Evolutionary conservation across 768 basidiomycete species (phyloP).

Genomic region (Tricholoma matsutake): DNA sequence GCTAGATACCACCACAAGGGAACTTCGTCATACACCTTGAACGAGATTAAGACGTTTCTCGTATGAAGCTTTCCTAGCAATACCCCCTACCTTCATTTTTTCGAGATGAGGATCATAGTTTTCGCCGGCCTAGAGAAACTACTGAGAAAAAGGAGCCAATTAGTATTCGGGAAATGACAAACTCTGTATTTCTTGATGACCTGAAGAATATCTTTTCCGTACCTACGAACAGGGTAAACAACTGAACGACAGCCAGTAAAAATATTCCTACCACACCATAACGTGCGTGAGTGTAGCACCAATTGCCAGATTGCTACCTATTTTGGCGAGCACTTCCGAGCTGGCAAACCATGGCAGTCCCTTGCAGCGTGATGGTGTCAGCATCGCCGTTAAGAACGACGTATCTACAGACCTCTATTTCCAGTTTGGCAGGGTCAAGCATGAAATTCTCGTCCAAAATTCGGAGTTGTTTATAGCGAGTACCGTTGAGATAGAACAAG

Average conservation of each 20-base stretch:
- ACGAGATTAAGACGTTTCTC: background rate
- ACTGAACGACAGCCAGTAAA: background rate
- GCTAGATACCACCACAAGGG: constrained; percentile 52
- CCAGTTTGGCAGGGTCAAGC: constrained; percentile 48
- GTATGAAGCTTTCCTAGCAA: background rate
- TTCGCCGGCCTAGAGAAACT: constrained; percentile 25
- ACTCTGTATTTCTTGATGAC: constrained; percentile 43
- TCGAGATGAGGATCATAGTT: constrained; percentile 50
- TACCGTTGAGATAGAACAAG: constrained; percentile 43
- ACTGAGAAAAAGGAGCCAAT: background rate
- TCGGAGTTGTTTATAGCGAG: constrained; percentile 46
- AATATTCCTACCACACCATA: constrained; percentile 36
- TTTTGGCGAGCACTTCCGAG: constrained; percentile 41
- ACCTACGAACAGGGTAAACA: constrained; percentile 13
- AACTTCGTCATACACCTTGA: constrained; percentile 34
- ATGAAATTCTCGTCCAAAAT: constrained; percentile 51
- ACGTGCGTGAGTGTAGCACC: constrained; percentile 51
- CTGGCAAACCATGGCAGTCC: constrained; percentile 47
- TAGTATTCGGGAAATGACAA: constrained; percentile 1
- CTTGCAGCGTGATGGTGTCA: constrained; percentile 15
- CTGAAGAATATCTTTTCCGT: constrained; percentile 43
- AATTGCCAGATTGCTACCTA: constrained; percentile 35
- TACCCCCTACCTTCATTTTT: constrained; percentile 51
- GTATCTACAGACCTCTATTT: constrained; percentile 33
- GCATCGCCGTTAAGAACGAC: constrained; percentile 16